Evolutionary conservation across 108 stramenopile species (phyloP).

Genomic region (Schizochytrium sp.): DNA sequence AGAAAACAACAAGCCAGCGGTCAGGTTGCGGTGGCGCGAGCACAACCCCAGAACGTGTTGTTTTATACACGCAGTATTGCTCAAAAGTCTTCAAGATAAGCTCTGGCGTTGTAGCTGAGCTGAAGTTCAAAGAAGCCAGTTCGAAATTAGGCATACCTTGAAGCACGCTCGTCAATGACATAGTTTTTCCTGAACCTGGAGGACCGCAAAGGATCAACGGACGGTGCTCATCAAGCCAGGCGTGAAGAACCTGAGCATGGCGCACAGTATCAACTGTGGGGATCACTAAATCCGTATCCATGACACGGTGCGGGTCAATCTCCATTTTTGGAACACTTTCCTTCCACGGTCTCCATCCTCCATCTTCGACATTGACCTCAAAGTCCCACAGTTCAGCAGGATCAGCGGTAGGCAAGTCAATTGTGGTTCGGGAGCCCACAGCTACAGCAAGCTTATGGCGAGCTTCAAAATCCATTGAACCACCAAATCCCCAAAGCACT

Average conservation of each 20-base stretch:
- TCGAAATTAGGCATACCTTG: slow-evolving; percentile 89
- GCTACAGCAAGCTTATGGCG: slow-evolving; percentile 80
- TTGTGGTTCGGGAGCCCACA: background rate
- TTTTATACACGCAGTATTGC: slow-evolving; percentile 92
- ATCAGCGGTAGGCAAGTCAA: background rate
- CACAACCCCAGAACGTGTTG: slow-evolving; percentile 83
- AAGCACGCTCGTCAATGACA: slow-evolving; percentile 95
- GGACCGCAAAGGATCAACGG: slow-evolving; percentile 97
- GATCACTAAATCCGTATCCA: slow-evolving; percentile 89
- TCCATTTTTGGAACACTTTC: slow-evolving; percentile 92
- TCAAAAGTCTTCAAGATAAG: slow-evolving; percentile 92
- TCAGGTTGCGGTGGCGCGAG: slow-evolving; percentile 72
- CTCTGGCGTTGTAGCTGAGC: slow-evolving; percentile 92
- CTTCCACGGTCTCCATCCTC: slow-evolving; percentile 92
- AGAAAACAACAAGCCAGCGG: slow-evolving; percentile 96
- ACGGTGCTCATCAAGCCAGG: slow-evolving; percentile 88
- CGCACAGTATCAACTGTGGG: slow-evolving; percentile 96
- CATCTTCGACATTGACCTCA: slow-evolving; percentile 89
- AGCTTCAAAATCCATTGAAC: slow-evolving; percentile 85
- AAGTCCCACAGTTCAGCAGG: slow-evolving; percentile 78
- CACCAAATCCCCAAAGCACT: slow-evolving; percentile 92
- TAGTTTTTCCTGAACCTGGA: slow-evolving; percentile 96
- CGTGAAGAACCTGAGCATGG: slow-evolving; percentile 91
- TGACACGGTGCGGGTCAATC: slow-evolving; percentile 92
- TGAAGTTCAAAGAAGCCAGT: slow-evolving; percentile 92